A percentile compares a stretch with the other conserved stretches of the same genome.
Evolutionary conservation across 148 eudicot genomes (phyloP).

Genomic region (Silene uniflora): DNA sequence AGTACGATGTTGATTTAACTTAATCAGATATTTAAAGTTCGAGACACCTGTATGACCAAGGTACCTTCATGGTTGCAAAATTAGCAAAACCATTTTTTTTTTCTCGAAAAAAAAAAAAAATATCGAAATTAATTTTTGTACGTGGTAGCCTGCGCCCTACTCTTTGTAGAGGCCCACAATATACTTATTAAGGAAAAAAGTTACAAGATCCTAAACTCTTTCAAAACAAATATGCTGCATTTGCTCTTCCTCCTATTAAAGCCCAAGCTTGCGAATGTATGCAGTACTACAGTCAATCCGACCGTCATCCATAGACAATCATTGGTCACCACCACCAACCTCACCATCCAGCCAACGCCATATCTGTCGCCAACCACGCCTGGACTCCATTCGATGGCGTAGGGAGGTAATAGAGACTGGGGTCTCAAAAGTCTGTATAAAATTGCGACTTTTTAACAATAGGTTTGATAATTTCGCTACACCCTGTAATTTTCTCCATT

Average conservation of each 20-base stretch:
- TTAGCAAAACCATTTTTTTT: too few relatives aligned
- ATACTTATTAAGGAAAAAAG: too few relatives aligned
- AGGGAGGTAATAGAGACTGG: background rate
- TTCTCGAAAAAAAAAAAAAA: too few relatives aligned
- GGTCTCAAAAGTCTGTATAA: too few relatives aligned
- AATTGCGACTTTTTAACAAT: too few relatives aligned
- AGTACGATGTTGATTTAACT: background rate
- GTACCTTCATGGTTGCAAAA: too few relatives aligned
- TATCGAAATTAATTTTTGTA: too few relatives aligned
- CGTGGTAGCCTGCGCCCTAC: background rate
- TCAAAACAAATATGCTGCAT: background rate
- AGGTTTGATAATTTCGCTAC: background rate
- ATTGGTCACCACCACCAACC: conserved; percentile 24
- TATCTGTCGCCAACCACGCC: conserved; percentile 17
- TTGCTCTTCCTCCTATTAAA: background rate
- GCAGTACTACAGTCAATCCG: background rate
- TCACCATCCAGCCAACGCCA: background rate
- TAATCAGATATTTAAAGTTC: too few relatives aligned
- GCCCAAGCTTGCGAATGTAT: background rate
- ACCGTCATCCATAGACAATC: background rate
- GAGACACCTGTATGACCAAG: too few relatives aligned
- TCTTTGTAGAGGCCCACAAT: background rate
- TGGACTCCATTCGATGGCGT: conserved; percentile 7
- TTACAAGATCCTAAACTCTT: background rate
- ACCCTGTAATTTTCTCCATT: background rate